These are phyloP conservation scores for Strigomonas oncopelti DNA, from an alignment of 208 protist genomes.

Conservation along the genomic window DNA sequence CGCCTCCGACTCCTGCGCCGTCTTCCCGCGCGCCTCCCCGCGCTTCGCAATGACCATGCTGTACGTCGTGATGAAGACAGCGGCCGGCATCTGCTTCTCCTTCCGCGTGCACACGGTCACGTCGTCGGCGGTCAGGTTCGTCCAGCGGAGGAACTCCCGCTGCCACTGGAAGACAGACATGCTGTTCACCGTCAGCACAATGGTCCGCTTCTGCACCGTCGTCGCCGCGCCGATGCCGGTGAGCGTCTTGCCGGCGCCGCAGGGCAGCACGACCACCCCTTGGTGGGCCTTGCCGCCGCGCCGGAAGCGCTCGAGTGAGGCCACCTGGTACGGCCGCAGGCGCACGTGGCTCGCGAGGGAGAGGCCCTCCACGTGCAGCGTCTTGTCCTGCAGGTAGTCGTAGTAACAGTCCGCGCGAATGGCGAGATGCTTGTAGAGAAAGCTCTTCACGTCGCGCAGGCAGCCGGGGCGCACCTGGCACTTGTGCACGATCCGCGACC, in stretches of 20 bases:
- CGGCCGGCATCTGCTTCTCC: slow-evolving; percentile 71
- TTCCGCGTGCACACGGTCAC: slow-evolving; percentile 84
- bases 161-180: slow-evolving; percentile 97
- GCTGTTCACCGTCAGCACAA: slow-evolving; percentile 94
- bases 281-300: slow-evolving; percentile 81
- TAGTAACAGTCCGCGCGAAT: slow-evolving; percentile 86
- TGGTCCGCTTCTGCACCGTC: slow-evolving; percentile 92
- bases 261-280: slow-evolving; percentile 99
- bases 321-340: slow-evolving; percentile 83
- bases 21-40: slow-evolving; percentile 31
- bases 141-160: slow-evolving; percentile 93
- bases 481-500: slow-evolving; percentile 74
- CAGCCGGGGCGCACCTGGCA: slow-evolving; percentile 58
- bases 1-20: slow-evolving; percentile 55
- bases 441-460: slow-evolving; percentile 69
- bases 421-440: slow-evolving; percentile 62
- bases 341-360: slow-evolving; percentile 57
- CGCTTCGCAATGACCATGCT: slow-evolving; percentile 95
- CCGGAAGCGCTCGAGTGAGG: slow-evolving; percentile 81
- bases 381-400: slow-evolving; percentile 74
- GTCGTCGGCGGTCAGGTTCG: slow-evolving; percentile 58
- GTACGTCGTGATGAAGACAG: slow-evolving; percentile 99
- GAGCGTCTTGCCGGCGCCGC: slow-evolving; percentile 99
- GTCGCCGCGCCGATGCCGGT: slow-evolving; percentile 96
- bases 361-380: slow-evolving; percentile 53